Base-by-base conservation (phyloP, 164 flowering plant species). In the Buxus sempervirens region DNA sequence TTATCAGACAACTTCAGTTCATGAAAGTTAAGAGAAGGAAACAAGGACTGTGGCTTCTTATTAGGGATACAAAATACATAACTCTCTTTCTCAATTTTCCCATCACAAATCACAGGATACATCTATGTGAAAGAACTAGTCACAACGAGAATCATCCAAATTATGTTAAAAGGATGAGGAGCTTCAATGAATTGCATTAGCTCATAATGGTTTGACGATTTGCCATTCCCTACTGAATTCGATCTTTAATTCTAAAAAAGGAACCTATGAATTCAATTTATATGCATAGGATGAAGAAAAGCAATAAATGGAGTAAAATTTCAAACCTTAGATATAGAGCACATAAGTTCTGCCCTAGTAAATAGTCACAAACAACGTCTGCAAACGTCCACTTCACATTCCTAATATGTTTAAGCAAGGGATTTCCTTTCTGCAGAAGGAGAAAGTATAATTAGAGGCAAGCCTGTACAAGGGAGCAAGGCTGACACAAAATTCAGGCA, bases 341-440 rank as follows among this genome's bases (percentile, higher is more conserved):
- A 79, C 99, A 95, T 0, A 96, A 78, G 71, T 66, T 85, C 75
- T 80, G 89, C 57, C 99, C 97, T 55, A 95, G 81, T 76, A 89
- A 73, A 75, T 88, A 95, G 76, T 95, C 97, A 71, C 89, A 85
- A 69, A 87, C 78, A 53, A 90, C 60, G 74, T 90, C 97, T 8
- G 96, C 89, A 83, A 90, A 95, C 72, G 70, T 69, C 97, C 99
- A 95, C 65, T 82, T 86, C 68, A 92, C 97, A 75, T 90, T 92
- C 73, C 99, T 84, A 59, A 95, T 89, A 76, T 92, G 91, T 75
- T 90, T 95, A 42, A 95, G 91, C 75, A 95, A 67, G 8, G 99
- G 99, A 71, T 95, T 95, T 60, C 98, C 98, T 70, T 92, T 90
- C 98, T 95, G 89, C 83, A 81, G n/a, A 73, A 45, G 28, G 65